A percentile compares a stretch with the other conserved stretches of the same genome.
phyloP scores from a whole-genome alignment of 2,329 filamentous ascomycete genomes.

The Pseudogymnoascus sp. region DNA sequence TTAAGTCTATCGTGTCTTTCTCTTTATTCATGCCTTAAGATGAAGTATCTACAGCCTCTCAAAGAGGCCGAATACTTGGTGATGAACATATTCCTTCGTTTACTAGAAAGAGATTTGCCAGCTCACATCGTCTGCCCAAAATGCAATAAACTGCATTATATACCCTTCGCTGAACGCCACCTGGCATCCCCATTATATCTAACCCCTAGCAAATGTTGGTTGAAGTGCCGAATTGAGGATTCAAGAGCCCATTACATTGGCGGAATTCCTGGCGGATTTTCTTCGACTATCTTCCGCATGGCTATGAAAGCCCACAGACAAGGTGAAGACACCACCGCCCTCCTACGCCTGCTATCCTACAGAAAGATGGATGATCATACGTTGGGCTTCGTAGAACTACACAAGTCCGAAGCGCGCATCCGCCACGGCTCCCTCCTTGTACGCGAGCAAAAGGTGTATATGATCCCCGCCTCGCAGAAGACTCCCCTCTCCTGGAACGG shows the following conservation, averaged over 20 bases:
- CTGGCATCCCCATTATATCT: background rate
- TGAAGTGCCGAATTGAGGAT: conserved; percentile 9
- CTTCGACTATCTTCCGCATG: conserved; percentile 14
- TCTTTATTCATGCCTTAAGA: conserved; percentile 10
- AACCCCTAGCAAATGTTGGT: background rate
- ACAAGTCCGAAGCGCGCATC: conserved; percentile 10
- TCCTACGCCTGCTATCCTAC: conserved; percentile 8
- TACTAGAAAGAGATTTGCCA: conserved; percentile 13
- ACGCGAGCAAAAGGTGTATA: conserved; percentile 13
- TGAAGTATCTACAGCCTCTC: conserved; percentile 9
- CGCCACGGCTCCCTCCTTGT: conserved; percentile 12
- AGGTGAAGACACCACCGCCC: conserved; percentile 1
- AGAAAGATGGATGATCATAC: background rate
- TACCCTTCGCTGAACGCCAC: conserved; percentile 5
- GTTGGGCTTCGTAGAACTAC: conserved; percentile 4
- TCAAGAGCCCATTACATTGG: background rate
- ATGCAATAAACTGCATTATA: conserved; percentile 14
- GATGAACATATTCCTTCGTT: conserved; percentile 8
- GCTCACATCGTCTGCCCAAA: conserved; percentile 11
- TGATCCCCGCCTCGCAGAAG: conserved; percentile 10
- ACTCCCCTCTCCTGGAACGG: conserved; percentile 8
- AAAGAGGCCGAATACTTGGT: conserved; percentile 10
- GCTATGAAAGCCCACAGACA: conserved; percentile 15
- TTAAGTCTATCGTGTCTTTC: conserved; percentile 9
- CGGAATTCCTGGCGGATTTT: conserved; percentile 8